Evolutionary conservation across 2,329 filamentous ascomycete species (phyloP), one percentile per base, ranked within the genome.

Genomic region (Chrysoporthe austroafricana): DNA sequence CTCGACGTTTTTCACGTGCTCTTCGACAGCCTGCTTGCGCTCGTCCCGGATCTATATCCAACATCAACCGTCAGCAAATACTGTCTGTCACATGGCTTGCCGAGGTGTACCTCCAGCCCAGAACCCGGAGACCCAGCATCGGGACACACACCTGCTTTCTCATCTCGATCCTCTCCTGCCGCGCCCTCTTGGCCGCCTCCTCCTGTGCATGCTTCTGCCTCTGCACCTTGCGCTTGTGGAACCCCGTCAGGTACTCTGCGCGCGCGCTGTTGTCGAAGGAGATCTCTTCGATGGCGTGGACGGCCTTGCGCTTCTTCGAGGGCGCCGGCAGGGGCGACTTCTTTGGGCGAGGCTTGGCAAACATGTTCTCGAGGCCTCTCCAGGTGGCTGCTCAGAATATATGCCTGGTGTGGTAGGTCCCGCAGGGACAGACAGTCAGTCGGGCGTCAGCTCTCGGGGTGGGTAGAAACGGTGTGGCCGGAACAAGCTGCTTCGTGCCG

Each of bases 191-290:
- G 58, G 88, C 89, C 3, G 93, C 92, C 73, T 91, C 85, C 72
- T 96, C 93, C 76, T 96, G 91, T 1, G 95, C 95, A 78, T 90
- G 84, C 81, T 97, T 96, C 72, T 90, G 89, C 48, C 96, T 87
- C 77, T 93, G 91, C 64, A 92, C 82, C 79, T 97, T 98, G 79
- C 96, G 91, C 85, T 98, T 99, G 83, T 95, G 94, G 80, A 99
- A 99, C 2, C 96, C 96, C 0, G 94, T 97, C 67, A 99, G 85
- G 77, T 92, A 99, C 75, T 98, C 94, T 71, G 91, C 83, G 71
- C 96, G 90, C 58, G 92, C 92, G 70, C 85, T 84, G 70, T 86
- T 81, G 81, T 99, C 94, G 81, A 98, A 99, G 63, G 83, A 88
- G 78, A 99, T 91, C 77, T 97, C 93, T 75, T 94, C 92, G 69